Evolutionary conservation across 2,329 filamentous ascomycete species (phyloP), one percentile per base, ranked within the genome.

Genomic region (Colletotrichum trifolii): DNA sequence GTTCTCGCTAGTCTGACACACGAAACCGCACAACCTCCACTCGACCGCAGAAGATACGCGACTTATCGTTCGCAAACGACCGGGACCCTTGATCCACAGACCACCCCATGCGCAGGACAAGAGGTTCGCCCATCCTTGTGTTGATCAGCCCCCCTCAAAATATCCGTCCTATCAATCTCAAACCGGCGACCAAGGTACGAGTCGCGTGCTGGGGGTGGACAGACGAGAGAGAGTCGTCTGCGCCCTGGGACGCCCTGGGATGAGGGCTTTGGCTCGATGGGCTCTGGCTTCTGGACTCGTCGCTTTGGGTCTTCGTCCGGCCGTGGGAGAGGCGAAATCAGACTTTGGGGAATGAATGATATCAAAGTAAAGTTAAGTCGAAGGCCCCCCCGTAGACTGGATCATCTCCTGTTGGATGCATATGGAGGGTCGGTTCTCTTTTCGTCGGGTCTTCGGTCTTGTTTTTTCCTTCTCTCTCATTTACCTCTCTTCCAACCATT

Each of bases 161-260:
- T 79, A 77, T 71, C 75, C 77, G 74, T 81, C 77, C 79, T 79
- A 82, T 84, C 75, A 82, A 82, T 78, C 78, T 85, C 84, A 85
- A 85, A 86, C 83, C 71, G 69, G 69, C 68, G 62, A 68, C 53
- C 38, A 54, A 64, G 56, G 54, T 67, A 60, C 64, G 60, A 67
- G 65, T 64, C 67, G 54, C 58, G 54, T 66, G 65, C 63, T 68
- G 69, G 69, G 50, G 52, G 25, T 39, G 50, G 47, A 46, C 50
- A 55, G 12, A 54, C 43, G 43, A 46, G 43, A 35, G 55, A 60
- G 36, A 34, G 56, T 5, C 60, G 35, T 60, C 60, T 43, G 48
- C 54, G 55, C 60, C 60, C 43, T 49, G 61, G 43, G 25, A 25
- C 25, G 25, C 25, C 25, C 25, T 25, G 25, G 25, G 25, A 25